Base-by-base conservation (phyloP, 169 alveolate species). In the Cryptosporidium parvum region DNA sequence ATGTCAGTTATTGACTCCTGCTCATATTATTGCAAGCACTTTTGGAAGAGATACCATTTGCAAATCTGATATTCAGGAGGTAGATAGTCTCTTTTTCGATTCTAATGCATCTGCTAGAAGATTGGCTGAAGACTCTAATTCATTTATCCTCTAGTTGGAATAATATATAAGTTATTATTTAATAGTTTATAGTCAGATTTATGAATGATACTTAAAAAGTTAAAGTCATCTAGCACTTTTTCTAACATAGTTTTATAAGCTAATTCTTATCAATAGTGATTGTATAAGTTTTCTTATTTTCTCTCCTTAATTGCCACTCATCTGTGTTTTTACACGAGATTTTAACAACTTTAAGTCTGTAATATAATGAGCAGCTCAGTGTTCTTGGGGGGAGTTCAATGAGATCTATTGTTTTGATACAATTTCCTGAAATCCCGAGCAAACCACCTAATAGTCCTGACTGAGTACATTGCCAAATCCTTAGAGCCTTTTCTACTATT, bases 31-130 rank as follows among this genome's bases (percentile, higher is more conserved):
- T 62, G 98, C 99, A 56, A 92, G 93, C 72, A 94, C 99, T 37
- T 96, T 96, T 58, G 99, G 99, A 52, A 96, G 97, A 86, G 93
- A 93, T 33, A 86, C 95, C 61, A 95, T 97, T 31, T 94, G 95
- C 23, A 91, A 94, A 80, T 96, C 94, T 21, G 99, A 98, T 73
- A 95, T 98, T 2, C 97, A 97, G 69, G 99, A 96, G 73, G 98
- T 98, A 44, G 98, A 96, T 89, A 85, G 91, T n/a, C 96, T 98
- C 65, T 98, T 98, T 93, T 97, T 96, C 94, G 99, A 98, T 93
- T 98, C 99, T 21, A 98, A 98, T 91, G 91, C 98, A 18, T 97
- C 99, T 35, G 99, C 99, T 3, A 96, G 96, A 85, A 69, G 98
- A 42, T 94, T 98, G 23, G 97, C 96, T 37, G 97, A 96, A 85